These are phyloP conservation scores for Cyberlindnera mycetangii DNA, from an alignment of 805 yeast species.

Conservation along the genomic window DNA sequence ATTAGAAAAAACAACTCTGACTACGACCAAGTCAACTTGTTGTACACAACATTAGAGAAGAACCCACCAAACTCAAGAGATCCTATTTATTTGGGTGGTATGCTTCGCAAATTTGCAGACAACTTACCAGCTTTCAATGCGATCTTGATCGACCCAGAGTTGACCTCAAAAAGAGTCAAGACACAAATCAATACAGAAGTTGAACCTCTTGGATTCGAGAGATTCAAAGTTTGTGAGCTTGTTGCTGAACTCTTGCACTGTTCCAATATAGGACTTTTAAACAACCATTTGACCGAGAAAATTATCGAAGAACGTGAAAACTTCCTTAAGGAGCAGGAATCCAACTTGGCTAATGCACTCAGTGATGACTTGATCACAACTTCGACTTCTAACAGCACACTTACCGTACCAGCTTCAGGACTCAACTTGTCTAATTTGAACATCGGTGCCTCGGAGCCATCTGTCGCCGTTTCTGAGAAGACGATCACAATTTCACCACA, in stretches of 20 bases:
- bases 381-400: background rate
- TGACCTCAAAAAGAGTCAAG: slow-evolving; percentile 30
- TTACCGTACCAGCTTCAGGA: slow-evolving; percentile 2
- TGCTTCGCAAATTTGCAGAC: slow-evolving; percentile 70
- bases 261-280: slow-evolving; percentile 89
- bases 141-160: slow-evolving; percentile 34
- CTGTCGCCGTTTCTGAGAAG: slow-evolving; percentile 28
- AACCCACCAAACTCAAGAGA: slow-evolving; percentile 90
- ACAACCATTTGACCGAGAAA: slow-evolving; percentile 69
- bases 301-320: slow-evolving; percentile 69
- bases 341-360: slow-evolving; percentile 26
- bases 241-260: slow-evolving; percentile 94
- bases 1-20: slow-evolving; percentile 95
- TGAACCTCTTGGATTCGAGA: slow-evolving; percentile 87
- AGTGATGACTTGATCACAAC: slow-evolving; percentile 25
- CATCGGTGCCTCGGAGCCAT: slow-evolving; percentile 30
- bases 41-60: slow-evolving; percentile 68
- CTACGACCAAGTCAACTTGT: slow-evolving; percentile 81
- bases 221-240: slow-evolving; percentile 88
- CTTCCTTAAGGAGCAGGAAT: slow-evolving; percentile 41
- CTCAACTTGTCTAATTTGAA: slow-evolving; percentile 25
- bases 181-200: slow-evolving; percentile 53
- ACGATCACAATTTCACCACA: slow-evolving; percentile 27
- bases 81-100: slow-evolving; percentile 83
- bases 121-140: slow-evolving; percentile 54